Evolutionary conservation across 2,329 filamentous ascomycete genomes (phyloP).

Genomic region (Aspergillus novoparasiticus): DNA sequence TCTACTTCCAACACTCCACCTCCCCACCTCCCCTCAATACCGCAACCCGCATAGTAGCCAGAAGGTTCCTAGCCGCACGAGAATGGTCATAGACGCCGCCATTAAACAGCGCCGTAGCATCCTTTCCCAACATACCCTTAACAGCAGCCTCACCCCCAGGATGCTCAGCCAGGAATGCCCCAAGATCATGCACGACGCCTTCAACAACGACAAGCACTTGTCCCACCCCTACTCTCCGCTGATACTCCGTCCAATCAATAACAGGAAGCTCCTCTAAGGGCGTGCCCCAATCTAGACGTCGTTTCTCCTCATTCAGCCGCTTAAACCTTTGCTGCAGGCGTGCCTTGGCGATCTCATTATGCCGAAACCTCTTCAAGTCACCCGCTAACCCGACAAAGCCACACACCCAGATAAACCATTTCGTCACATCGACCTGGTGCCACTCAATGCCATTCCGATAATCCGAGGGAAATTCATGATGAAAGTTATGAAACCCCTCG

Average conservation of each 20-base stretch:
- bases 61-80: background rate
- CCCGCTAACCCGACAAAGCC: background rate
- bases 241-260: slow-evolving; percentile 6
- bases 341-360: slow-evolving; percentile 4
- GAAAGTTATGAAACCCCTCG: slow-evolving; percentile 11
- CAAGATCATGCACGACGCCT: slow-evolving; percentile 3
- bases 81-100: slow-evolving; percentile 5
- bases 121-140: background rate
- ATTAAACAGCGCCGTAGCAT: slow-evolving; percentile 5
- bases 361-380: slow-evolving; percentile 2
- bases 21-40: background rate
- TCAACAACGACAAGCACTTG: background rate
- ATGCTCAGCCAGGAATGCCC: background rate
- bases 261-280: background rate
- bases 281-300: background rate
- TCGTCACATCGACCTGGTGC: slow-evolving; percentile 6
- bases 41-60: slow-evolving; percentile 5
- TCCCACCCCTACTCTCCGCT: background rate
- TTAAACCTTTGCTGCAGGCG: background rate
- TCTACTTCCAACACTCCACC: background rate
- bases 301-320: background rate
- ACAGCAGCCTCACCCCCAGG: background rate
- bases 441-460: slow-evolving; percentile 9
- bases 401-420: slow-evolving; percentile 5
- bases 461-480: slow-evolving; percentile 11